Conservation (phyloP, 2,329 filamentous ascomycete species). For the Xylaria digitata region DNA sequence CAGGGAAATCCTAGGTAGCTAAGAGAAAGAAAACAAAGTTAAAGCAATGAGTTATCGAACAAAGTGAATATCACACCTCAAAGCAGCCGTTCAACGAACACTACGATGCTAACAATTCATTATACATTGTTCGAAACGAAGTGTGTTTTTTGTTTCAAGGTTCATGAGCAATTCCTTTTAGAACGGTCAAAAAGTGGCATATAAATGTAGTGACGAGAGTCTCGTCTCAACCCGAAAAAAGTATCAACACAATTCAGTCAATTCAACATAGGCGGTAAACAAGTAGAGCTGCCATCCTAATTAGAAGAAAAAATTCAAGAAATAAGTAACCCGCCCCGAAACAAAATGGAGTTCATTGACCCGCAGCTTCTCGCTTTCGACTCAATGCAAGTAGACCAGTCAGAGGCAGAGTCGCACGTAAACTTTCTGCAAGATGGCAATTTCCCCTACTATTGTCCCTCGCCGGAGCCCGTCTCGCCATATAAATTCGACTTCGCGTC, state of each 20-base stretch:
- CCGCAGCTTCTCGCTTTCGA: background rate
- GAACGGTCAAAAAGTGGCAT: background rate
- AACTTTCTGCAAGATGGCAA: background rate
- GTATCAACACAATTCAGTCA: background rate
- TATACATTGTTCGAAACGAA: slow-evolving; percentile 2
- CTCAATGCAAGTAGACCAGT: too few species aligned
- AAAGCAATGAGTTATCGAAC: background rate
- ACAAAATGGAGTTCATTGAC: slow-evolving; percentile 22
- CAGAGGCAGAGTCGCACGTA: background rate
- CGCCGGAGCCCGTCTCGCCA: too few species aligned
- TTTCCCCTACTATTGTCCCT: too few species aligned
- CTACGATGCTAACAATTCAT: background rate
- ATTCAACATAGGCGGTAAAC: background rate
- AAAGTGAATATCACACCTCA: background rate
- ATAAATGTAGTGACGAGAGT: background rate
- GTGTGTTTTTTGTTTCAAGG: too few species aligned
- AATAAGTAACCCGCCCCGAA: background rate
- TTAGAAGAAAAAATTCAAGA: background rate
- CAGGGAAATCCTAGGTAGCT: background rate
- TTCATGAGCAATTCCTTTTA: background rate
- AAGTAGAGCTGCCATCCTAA: background rate
- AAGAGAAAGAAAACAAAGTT: background rate
- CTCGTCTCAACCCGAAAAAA: background rate
- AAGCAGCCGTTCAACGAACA: background rate
- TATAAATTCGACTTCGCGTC: background rate